Evolutionary conservation across 192 early-diverging fungal species (phyloP).

Genomic region (Oehlia diaphana): DNA sequence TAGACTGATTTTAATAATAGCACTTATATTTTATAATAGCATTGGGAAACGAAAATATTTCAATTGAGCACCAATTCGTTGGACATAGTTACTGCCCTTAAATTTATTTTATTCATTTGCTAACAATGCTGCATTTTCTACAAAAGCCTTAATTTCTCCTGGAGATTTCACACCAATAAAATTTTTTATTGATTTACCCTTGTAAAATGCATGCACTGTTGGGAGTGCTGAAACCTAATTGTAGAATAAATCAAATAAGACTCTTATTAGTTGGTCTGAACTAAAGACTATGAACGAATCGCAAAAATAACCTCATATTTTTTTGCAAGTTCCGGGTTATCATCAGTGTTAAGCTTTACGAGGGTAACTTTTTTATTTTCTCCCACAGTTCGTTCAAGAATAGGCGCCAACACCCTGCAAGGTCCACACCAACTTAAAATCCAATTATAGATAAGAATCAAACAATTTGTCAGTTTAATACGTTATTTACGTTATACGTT

Average conservation of each 20-base stretch:
- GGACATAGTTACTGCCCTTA: no score
- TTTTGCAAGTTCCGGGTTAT: slow-evolving; percentile 54
- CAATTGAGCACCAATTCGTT: no score
- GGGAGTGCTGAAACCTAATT: slow-evolving; percentile 67
- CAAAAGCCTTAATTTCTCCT: slow-evolving; percentile 58
- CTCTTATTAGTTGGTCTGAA: neutral
- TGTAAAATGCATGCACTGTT: slow-evolving; percentile 71
- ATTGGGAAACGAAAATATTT: no score
- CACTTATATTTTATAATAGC: no score
- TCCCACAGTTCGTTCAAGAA: slow-evolving; percentile 63
- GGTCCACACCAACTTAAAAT: slow-evolving; percentile 76
- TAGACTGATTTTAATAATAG: no score
- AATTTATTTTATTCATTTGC: neutral
- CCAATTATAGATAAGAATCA: neutral
- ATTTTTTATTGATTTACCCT: slow-evolving; percentile 58
- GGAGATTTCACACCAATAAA: slow-evolving; percentile 65
- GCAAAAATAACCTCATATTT: slow-evolving; percentile 57
- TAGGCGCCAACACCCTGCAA: slow-evolving; percentile 74
- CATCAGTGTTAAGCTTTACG: slow-evolving; percentile 79
- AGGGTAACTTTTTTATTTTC: slow-evolving; percentile 66
- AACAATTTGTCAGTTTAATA: neutral
- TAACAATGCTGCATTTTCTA: slow-evolving; percentile 33
- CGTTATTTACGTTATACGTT: neutral
- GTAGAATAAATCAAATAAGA: neutral
- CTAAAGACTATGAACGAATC: neutral